These are phyloP conservation scores for Cercospora citrullina DNA, from an alignment of 2,329 filamentous ascomycete genomes.

Conservation along the genomic window DNA sequence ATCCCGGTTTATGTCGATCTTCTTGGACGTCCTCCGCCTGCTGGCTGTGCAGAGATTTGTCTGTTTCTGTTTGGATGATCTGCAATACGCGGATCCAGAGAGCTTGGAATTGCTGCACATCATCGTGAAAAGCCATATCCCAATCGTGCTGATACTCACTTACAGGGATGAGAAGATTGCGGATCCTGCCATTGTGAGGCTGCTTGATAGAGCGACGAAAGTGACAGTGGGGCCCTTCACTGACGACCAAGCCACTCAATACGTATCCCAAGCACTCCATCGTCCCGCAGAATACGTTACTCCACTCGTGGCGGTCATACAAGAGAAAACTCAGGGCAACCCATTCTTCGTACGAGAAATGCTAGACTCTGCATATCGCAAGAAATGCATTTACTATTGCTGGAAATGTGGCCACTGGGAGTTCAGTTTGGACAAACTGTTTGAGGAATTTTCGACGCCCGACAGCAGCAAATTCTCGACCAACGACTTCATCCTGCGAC, in stretches of 20 bases:
- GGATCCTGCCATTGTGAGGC: slow-evolving; percentile 39
- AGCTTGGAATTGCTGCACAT: slow-evolving; percentile 79
- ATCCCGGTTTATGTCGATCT: slow-evolving; percentile 81
- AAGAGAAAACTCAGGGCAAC: slow-evolving; percentile 88
- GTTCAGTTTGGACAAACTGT: slow-evolving; percentile 81
- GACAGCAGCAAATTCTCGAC: slow-evolving; percentile 78
- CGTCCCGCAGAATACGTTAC: slow-evolving; percentile 62
- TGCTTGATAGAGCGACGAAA: slow-evolving; percentile 56
- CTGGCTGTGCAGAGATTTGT: slow-evolving; percentile 83
- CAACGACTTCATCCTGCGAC: slow-evolving; percentile 76
- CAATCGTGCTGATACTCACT: slow-evolving; percentile 79
- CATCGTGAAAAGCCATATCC: slow-evolving; percentile 75
- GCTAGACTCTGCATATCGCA: slow-evolving; percentile 81
- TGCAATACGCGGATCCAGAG: slow-evolving; percentile 88
- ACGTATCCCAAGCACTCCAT: slow-evolving; percentile 79
- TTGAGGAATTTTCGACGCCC: slow-evolving; percentile 78
- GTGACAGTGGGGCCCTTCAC: slow-evolving; percentile 71
- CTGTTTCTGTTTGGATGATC: slow-evolving; percentile 82
- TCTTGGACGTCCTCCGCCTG: slow-evolving; percentile 79
- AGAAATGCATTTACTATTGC: slow-evolving; percentile 86
- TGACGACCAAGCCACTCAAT: slow-evolving; percentile 78
- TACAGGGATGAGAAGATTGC: slow-evolving; percentile 46
- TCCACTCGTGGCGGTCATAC: slow-evolving; percentile 77
- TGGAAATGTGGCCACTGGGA: slow-evolving; percentile 81
- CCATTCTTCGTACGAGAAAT: slow-evolving; percentile 92